Evolutionary conservation across 352 stramenopile species (phyloP), one percentile per base, ranked within the genome.

Genomic region (Phytopythium cucurbitacearum): DNA sequence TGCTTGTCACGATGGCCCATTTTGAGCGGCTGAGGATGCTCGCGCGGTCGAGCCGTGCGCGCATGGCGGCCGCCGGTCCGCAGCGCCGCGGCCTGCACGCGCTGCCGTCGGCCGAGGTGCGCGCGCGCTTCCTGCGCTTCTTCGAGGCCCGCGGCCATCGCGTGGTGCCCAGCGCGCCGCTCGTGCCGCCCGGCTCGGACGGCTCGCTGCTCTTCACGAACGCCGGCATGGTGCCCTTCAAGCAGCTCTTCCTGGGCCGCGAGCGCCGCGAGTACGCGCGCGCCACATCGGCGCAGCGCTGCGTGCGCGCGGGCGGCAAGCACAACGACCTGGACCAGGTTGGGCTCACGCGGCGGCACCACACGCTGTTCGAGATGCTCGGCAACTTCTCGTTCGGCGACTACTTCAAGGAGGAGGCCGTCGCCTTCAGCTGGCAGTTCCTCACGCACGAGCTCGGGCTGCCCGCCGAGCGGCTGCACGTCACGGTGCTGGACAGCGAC

Each of bases 331-430:
- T 99, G 44, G 97, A 99, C 58, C 95, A 99, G 69, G 97, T 99
- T 7, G 95, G 95, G 21, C 94, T 98, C 68, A 96, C 97, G 57
- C 82, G 97, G 3, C 97, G 97, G 53, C 97, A 99, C 80, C 97
- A 99, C 65, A 99, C 96, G 45, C 97, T 98, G 70, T 99, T 99
- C 65, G 96, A 99, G 75, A 99, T 99, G 97, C 76, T 99, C 32
- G 97, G 97, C 41, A 99, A 98, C 65, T 99, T 97, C 79, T 97
- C 80, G 48, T 98, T 99, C 65, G 96, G 96, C 41, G 90, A 97
- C 69, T 99, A 99, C 75, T 99, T 99, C 71, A 99, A 99, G 64
- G 78, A 97, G 39, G 89, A 98, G 57, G 94, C 95, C 13, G 98
- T 99, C 63, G 61, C 64, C 5, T 96, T 96, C 77, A 88, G 92